phyloP scores from a whole-genome alignment of 140 eudicot species.

The Anethum foeniculum region DNA sequence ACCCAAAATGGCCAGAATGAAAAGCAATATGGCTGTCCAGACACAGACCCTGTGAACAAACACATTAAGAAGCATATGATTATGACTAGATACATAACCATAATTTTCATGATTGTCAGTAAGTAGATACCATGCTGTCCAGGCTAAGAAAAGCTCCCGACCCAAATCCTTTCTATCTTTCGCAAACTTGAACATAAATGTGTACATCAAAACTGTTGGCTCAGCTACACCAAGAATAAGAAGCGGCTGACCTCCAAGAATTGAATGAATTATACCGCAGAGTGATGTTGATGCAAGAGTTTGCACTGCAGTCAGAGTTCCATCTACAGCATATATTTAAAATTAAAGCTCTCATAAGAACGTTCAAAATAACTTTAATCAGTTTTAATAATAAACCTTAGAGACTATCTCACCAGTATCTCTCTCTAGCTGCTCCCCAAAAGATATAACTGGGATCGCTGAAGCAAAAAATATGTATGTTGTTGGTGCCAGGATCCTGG shows the following conservation, averaged over 20 bases:
- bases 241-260: constrained; percentile 91
- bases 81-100: constrained; percentile 13
- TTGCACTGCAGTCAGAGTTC: constrained; percentile 92
- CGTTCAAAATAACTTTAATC: not conserved
- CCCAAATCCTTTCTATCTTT: constrained; percentile 94
- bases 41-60: constrained; percentile 74
- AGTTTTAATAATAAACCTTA: constrained; percentile 5
- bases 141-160: constrained; percentile 69
- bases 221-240: constrained; percentile 97
- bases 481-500: constrained; percentile 95
- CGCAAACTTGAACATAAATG: constrained; percentile 87
- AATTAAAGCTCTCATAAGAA: constrained; percentile 9
- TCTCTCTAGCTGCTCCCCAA: constrained; percentile 96
- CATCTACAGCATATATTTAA: constrained; percentile 40
- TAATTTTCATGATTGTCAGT: constrained; percentile 1
- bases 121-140: constrained; percentile 89
- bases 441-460: constrained; percentile 96
- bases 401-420: constrained; percentile 55
- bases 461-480: constrained; percentile 98
- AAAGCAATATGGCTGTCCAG: constrained; percentile 93
- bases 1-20: constrained; percentile 79
- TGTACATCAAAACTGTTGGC: constrained; percentile 96
- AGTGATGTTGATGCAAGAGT: constrained; percentile 91
- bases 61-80: constrained; percentile 15
- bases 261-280: constrained; percentile 93